A percentile compares a stretch with the other conserved stretches of the same genome.
Conservation (phyloP, 2,329 filamentous ascomycete genomes). For the Tolypocladium cylindrosporum region DNA sequence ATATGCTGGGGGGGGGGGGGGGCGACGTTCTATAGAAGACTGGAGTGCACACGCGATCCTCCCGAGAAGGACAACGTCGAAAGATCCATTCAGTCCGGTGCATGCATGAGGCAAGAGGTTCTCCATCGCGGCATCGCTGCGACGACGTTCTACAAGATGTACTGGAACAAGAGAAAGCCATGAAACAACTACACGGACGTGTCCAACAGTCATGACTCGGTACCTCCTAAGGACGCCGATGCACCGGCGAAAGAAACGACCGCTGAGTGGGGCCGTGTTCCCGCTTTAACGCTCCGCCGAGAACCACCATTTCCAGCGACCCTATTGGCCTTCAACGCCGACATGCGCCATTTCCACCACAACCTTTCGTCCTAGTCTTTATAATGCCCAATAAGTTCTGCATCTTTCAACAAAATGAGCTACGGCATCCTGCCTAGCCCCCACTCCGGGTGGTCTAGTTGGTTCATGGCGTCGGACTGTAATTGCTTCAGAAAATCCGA, state of each 20-base stretch:
- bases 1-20: too few relatives aligned
- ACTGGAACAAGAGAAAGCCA: not conserved
- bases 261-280: not conserved
- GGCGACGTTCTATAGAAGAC: too few relatives aligned
- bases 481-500: constrained; percentile 14
- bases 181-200: not conserved
- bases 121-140: not conserved
- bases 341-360: not conserved
- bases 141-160: not conserved
- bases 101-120: not conserved
- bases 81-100: too few relatives aligned
- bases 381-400: not conserved
- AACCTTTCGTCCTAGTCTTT: not conserved
- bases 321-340: not conserved
- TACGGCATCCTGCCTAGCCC: not conserved
- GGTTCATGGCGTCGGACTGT: constrained; percentile 19
- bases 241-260: not conserved
- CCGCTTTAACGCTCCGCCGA: too few relatives aligned
- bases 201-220: not conserved
- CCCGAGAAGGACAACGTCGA: too few relatives aligned
- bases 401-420: not conserved
- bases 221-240: not conserved
- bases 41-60: too few relatives aligned
- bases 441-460: constrained; percentile 18
- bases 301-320: not conserved